Evolutionary conservation across 768 basidiomycete species (phyloP), one percentile per base, ranked within the genome.

Genomic region (Termitomyces sp.): DNA sequence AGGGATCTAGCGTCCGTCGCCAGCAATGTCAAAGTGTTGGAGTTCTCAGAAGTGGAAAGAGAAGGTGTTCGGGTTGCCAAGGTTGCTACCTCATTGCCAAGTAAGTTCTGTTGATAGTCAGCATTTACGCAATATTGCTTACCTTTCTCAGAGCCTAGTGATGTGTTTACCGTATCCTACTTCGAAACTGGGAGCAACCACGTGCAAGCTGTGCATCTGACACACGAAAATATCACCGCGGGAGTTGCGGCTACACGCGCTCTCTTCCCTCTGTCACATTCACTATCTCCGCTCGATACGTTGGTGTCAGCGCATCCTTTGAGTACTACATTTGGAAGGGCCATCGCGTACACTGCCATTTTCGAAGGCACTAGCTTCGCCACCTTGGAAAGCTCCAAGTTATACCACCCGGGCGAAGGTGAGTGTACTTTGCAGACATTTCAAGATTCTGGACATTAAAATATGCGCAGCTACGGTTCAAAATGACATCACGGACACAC

Each of bases 201-300:
- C 39, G 66, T 87, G 8, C 80, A 79, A 55, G 86, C 80, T 23
- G 80, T 79, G 8, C 84, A 85, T 57, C 72, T 94, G 32, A 91
- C 91, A 0, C 91, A 94, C 67, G 80, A 89, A 68, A 94, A 93
- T 61, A 66, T 96, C 56, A 95, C 92, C 2, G 91, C 94, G 3
- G 94, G 91, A 34, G 87, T 94, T n/a, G 84, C 91, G 0, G 89
- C 88, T 3, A 74, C 84, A 23, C 85, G 89, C 35, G 81, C 85
- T 5, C 67, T 94, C 21, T 82, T 96, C 62, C 93, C 94, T 2
- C 73, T 84, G 10, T 81, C 88, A 23, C 83, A 84, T 63, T 74
- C 82, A 12, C 63, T 93, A 41, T 82, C 88, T 5, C 72, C 85
- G 6, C 69, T 88, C 51, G 94, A 97, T 68, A 89, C 87, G 7